phyloP scores from a whole-genome alignment of 106 monocot species.

The Dendrobium nobile region DNA sequence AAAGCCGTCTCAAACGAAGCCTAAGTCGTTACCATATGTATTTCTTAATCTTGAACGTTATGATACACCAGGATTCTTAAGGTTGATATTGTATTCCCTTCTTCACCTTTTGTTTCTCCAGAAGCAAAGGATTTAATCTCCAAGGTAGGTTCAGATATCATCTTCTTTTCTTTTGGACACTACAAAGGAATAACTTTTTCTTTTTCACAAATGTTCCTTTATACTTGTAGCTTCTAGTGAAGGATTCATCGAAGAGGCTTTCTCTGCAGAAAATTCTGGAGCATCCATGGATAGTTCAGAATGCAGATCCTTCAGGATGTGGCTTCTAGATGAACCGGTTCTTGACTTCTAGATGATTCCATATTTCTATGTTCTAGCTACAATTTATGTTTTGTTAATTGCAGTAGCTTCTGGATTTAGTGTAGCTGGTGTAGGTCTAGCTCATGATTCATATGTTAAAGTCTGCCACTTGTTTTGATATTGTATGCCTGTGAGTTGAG shows the following conservation, averaged over 20 bases:
- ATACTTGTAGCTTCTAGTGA: constrained; percentile 61
- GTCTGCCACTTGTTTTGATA: no score
- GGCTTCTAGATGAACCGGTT: constrained; percentile 11
- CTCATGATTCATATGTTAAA: no score
- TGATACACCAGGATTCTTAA: constrained; percentile 53
- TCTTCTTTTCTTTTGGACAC: no score
- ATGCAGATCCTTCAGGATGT: constrained; percentile 71
- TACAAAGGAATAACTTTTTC: not conserved
- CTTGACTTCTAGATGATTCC: not conserved
- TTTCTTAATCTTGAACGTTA: not conserved
- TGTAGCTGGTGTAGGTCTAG: no score
- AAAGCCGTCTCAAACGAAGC: no score
- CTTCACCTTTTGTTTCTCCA: constrained; percentile 39
- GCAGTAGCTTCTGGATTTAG: no score
- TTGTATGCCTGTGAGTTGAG: no score
- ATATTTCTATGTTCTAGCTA: no score
- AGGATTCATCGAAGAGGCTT: constrained; percentile 87
- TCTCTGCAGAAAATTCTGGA: constrained; percentile 68
- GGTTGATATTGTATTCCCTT: constrained; percentile 77
- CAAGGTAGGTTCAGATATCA: not conserved
- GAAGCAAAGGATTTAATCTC: constrained; percentile 4
- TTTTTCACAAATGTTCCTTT: not conserved
- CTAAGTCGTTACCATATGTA: not conserved
- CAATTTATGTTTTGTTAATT: no score
- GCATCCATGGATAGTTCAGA: constrained; percentile 81